Evolutionary conservation across 495 filamentous ascomycete genomes (phyloP), one percentile per base, ranked within the genome.

Genomic region (Xylaria longipes): DNA sequence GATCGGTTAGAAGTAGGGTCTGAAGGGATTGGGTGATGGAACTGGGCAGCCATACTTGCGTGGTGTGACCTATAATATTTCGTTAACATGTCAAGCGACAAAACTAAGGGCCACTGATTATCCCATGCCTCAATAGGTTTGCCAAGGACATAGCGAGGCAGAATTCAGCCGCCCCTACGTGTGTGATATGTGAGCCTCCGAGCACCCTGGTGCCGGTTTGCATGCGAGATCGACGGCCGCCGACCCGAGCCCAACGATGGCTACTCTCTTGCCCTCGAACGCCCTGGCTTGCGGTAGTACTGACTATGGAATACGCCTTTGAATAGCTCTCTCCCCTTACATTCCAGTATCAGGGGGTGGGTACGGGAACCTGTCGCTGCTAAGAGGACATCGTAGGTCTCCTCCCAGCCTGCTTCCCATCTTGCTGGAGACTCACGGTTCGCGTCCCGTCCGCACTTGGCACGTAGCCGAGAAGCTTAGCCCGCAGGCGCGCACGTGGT

Each of bases 301-400:
- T 79, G 76, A 37, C 80, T 81, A 48, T 82, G 78, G 37, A 79
- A 67, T 37, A 71, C 39, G 11, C 78, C 75, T 43, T 73, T 57
- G 60, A 72, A 76, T 20, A 33, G 52, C 20, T 80, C 75, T 4
- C 67, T 35, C 29, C 73, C 76, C 52, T 65, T 31, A 69, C 77
- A 77, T n/a, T 77, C 72, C 29, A 74, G 78, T 22, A 75, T 15
- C 66, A 62, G 52, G 7, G 81, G 81, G 12, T 46, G 62, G 29
- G 72, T 73, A 35, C 74, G 65, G 57, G 78, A 73, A 17, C 79
- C 80, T 2, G 78, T 73, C 45, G 76, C 78, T 35, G 75, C 63
- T 43, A 82, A 76, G 27, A 81, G 69, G 5, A 76, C 75, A 65
- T 78, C 76, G 58, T 74, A 82, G 27, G 64, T 48, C 54, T 74